Percentiles rank a stretch among this genome's conserved stretches.
These are phyloP conservation scores for Escovopsis sp. DNA, from an alignment of 2,329 filamentous ascomycete genomes.

Conservation along the genomic window DNA sequence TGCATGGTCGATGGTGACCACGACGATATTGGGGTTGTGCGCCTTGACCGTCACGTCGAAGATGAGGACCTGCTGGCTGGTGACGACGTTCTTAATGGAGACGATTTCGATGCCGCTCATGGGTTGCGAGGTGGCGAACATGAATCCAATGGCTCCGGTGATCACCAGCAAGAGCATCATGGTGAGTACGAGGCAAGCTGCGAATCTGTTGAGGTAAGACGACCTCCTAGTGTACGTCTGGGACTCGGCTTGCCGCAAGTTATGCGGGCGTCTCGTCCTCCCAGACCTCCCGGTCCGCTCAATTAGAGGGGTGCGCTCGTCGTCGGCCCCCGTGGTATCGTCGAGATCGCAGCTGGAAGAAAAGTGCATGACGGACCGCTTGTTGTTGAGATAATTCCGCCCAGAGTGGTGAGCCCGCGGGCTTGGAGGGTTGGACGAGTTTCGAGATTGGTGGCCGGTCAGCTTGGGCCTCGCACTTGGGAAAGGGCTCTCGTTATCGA, in stretches of 20 bases:
- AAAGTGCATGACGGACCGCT: conserved; percentile 42
- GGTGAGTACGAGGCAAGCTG: conserved; percentile 75
- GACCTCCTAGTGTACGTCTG: conserved; percentile 50
- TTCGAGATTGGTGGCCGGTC: conserved; percentile 38
- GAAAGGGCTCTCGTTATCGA: conserved; percentile 68
- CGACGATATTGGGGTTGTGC: conserved; percentile 84
- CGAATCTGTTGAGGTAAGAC: conserved; percentile 56
- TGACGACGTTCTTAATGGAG: conserved; percentile 77
- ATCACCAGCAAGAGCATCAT: conserved; percentile 69
- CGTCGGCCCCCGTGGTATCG: conserved; percentile 63
- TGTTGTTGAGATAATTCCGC: conserved; percentile 22
- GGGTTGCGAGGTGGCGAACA: conserved; percentile 83
- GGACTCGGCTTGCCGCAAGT: conserved; percentile 57
- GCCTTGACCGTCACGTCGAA: conserved; percentile 79
- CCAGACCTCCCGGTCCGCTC: conserved; percentile 41
- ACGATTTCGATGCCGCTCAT: conserved; percentile 65
- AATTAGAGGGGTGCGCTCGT: conserved; percentile 77
- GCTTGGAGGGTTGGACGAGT: conserved; percentile 55
- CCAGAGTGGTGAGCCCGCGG: conserved; percentile 39
- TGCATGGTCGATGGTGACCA: conserved; percentile 71
- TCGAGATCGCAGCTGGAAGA: conserved; percentile 64
- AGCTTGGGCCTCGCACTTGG: conserved; percentile 52
- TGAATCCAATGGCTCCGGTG: conserved; percentile 73
- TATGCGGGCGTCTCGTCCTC: conserved; percentile 42
- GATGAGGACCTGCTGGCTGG: conserved; percentile 90